These are phyloP conservation scores for Sonneratia alba DNA, from an alignment of 345 rosid genomes.

Conservation along the genomic window DNA sequence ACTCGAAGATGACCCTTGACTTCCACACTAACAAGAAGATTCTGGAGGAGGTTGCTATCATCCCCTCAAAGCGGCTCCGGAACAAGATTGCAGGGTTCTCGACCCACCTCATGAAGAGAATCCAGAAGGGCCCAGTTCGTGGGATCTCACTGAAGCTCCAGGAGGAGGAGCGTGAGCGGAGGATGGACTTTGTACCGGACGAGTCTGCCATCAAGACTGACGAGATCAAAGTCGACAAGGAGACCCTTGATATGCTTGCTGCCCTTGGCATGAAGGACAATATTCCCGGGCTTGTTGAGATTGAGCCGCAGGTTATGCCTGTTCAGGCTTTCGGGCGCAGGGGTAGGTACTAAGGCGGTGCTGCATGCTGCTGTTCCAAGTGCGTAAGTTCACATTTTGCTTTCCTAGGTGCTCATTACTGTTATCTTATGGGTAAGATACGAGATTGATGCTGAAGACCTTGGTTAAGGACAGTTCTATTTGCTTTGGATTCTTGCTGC, in stretches of 20 bases:
- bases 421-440: background rate
- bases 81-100: constrained; percentile 91
- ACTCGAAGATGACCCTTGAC: constrained; percentile 74
- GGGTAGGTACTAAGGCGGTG: constrained; percentile 8
- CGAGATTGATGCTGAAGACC: background rate
- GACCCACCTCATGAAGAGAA: constrained; percentile 67
- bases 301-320: constrained; percentile 39
- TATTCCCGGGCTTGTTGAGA: constrained; percentile 23
- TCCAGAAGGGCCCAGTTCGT: constrained; percentile 82
- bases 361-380: background rate
- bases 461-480: background rate
- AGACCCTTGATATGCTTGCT: constrained; percentile 65
- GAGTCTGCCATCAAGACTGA: constrained; percentile 16
- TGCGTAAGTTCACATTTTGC: background rate
- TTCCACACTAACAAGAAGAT: constrained; percentile 89
- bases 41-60: constrained; percentile 73
- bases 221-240: constrained; percentile 49
- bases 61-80: constrained; percentile 77
- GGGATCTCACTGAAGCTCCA: constrained; percentile 82
- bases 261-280: constrained; percentile 65
- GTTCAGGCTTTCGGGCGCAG: constrained; percentile 28
- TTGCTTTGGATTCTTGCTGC: background rate
- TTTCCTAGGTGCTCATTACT: background rate
- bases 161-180: constrained; percentile 83
- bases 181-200: constrained; percentile 79